Evolutionary conservation across 257 asterid species (phyloP), one percentile per base, ranked within the genome.

Genomic region (Osmanthus fragrans): DNA sequence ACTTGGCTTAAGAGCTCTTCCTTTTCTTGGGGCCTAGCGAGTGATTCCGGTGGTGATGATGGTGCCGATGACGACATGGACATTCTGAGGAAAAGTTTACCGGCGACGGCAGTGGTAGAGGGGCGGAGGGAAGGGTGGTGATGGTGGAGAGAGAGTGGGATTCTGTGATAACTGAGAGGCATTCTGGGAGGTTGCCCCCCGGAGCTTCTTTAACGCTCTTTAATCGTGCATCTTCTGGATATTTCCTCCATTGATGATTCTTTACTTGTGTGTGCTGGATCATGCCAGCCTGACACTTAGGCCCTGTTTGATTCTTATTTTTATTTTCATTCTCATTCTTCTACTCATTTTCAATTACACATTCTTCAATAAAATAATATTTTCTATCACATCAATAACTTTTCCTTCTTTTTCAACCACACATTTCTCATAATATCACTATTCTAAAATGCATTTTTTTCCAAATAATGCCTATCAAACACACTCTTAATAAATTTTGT

Each of bases 1-100:
- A 80, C 91, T 81, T 89, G 96, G 21, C 81, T 77, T 36, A 84
- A 47, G 11, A 56, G 79, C 56, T 85, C 84, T 65, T 76, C 83
- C 39, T 80, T 74, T 49, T 30, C 74, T 25, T 80, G 36, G 56
- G 81, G 70, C 19, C 36, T 19, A 32, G 37, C 37, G 76, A 85
- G 64, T 7, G 85, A 36, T 67, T 74, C 77, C 42, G 87, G 84
- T 5, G 89, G 60, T 18, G 91, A 76, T 19, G 91, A 75, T 30
- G 87, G 65, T 42, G 87, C 83, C 3, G 89, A 68, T 8, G 91
- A 77, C 9, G 92, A 78, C 37, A 86, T 85, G 77, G 96, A 90
- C 94, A 93, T 90, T 84, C 81, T 81, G 87, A 37, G 79, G 4
- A 74, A 65, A 32, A 84, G 88, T n/a, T 63, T 27, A 68, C 71